A percentile compares a stretch with the other conserved stretches of the same genome.
Conservation (phyloP, 495 filamentous ascomycete genomes). For the Hamigera avellanea region DNA sequence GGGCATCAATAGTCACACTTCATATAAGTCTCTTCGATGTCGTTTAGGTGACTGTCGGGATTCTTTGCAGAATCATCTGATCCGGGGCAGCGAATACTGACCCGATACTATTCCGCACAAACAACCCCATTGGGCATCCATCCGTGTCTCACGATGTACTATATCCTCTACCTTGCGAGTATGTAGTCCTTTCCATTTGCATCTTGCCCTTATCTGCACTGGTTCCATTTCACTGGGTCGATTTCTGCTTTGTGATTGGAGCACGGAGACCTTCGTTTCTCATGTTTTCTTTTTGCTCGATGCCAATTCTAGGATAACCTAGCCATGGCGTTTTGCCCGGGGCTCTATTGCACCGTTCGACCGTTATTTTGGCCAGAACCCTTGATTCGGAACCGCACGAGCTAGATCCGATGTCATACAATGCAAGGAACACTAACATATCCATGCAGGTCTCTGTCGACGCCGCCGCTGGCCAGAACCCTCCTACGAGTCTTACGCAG, state of each 20-base stretch:
- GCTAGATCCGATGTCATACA: no score
- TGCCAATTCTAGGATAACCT: no score
- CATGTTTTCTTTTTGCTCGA: no score
- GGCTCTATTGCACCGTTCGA: no score
- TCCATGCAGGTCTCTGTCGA: slow-evolving; percentile 72
- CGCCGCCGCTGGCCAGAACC: slow-evolving; percentile 94
- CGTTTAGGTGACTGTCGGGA: slow-evolving; percentile 20
- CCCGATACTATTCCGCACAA: slow-evolving; percentile 6
- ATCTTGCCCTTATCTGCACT: neutral
- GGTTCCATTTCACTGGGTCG: slow-evolving; percentile 2
- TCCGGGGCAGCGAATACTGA: slow-evolving; percentile 13
- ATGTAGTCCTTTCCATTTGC: slow-evolving; percentile 19
- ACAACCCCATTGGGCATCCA: slow-evolving; percentile 12
- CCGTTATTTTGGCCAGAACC: no score
- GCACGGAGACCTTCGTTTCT: no score
- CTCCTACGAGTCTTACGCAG: slow-evolving; percentile 66
- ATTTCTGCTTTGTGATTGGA: no score
- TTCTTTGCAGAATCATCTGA: slow-evolving; percentile 19
- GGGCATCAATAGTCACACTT: slow-evolving; percentile 21
- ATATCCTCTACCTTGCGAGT: slow-evolving; percentile 60
- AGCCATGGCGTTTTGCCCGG: no score
- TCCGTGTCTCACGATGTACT: slow-evolving; percentile 41
- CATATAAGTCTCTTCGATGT: slow-evolving; percentile 16
- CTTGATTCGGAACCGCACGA: no score
- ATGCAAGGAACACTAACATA: no score